Conservation (phyloP, 2,329 filamentous ascomycete species). For the Diatrype stigma region DNA sequence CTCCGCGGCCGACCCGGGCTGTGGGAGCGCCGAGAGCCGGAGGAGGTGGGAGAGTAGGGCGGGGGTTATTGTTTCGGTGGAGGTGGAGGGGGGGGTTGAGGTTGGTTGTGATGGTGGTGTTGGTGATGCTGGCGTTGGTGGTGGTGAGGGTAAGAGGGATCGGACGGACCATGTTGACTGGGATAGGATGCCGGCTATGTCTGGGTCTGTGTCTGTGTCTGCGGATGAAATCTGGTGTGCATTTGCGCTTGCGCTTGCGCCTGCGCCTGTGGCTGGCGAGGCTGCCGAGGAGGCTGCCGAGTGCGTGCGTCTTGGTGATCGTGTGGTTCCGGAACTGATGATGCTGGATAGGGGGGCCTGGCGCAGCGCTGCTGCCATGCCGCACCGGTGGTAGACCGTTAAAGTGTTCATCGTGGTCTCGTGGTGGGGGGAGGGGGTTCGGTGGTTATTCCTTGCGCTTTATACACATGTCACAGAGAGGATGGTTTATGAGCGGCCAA, state of each 20-base stretch:
- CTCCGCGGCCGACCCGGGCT: constrained; percentile 57
- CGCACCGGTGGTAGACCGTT: constrained; percentile 22
- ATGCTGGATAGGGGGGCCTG: constrained; percentile 8
- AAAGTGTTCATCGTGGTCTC: constrained; percentile 18
- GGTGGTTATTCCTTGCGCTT: too few species aligned
- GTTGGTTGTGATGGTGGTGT: too few species aligned
- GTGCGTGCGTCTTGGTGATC: neutral
- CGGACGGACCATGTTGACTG: too few species aligned
- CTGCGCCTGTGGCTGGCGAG: neutral
- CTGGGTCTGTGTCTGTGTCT: constrained; percentile 1
- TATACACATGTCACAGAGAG: too few species aligned
- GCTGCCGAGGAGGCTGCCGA: neutral
- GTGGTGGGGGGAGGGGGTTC: neutral
- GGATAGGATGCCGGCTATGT: constrained; percentile 50
- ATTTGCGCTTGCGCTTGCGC: too few species aligned
- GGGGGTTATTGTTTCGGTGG: neutral
- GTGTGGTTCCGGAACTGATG: neutral
- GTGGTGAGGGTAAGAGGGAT: too few species aligned
- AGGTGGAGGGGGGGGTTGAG: constrained; percentile 32
- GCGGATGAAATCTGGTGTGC: neutral
- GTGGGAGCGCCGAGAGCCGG: constrained; percentile 81
- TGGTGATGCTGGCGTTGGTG: too few species aligned
- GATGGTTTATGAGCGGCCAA: too few species aligned
- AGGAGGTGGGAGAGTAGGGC: constrained; percentile 69
- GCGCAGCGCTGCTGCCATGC: neutral